phyloP scores from a whole-genome alignment of 179 eudicot genomes.

The Nepenthes alata region DNA sequence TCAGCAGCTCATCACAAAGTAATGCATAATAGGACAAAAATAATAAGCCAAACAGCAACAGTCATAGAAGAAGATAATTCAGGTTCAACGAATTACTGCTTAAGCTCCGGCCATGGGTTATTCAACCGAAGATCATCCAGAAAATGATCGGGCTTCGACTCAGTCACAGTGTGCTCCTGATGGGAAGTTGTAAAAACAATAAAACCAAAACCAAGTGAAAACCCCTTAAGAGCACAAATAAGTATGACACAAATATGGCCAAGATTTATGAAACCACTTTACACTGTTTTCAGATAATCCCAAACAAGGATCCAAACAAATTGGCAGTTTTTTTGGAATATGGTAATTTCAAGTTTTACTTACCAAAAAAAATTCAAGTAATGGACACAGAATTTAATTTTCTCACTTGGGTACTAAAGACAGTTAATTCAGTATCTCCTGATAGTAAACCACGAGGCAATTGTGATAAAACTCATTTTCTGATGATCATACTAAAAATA shows the following conservation, averaged over 20 bases:
- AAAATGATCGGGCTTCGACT: conserved; percentile 96
- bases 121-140: conserved; percentile 89
- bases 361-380: not conserved
- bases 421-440: too few species aligned
- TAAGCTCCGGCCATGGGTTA: conserved; percentile 91
- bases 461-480: too few species aligned
- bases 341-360: not conserved
- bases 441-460: too few species aligned
- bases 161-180: conserved; percentile 90
- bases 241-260: not conserved
- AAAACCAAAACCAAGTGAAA: conserved; percentile 4
- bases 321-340: not conserved
- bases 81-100: conserved; percentile 28
- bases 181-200: conserved; percentile 5
- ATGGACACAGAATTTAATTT: not conserved
- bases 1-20: not conserved
- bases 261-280: too few species aligned
- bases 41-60: not conserved
- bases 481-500: too few species aligned
- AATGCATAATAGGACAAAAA: not conserved
- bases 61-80: not conserved
- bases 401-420: too few species aligned
- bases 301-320: too few species aligned
- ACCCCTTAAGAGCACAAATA: not conserved
- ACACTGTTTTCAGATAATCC: too few species aligned